Conservation (phyloP, 2,329 filamentous ascomycete genomes). For the Cryphonectria parasitica region DNA sequence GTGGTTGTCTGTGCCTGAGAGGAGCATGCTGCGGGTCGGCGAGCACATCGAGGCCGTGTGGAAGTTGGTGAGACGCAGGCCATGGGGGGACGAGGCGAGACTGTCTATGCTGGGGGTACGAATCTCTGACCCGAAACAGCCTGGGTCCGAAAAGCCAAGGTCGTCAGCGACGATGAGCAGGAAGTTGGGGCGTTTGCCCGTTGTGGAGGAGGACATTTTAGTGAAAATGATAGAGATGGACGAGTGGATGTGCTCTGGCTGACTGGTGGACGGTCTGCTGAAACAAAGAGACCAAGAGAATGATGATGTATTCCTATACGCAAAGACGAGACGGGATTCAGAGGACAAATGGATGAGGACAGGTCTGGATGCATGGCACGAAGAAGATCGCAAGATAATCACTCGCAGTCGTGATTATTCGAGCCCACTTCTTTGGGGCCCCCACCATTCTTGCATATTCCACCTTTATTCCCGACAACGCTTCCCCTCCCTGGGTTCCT, state of each 20-base stretch:
- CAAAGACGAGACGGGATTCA: not conserved
- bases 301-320: not conserved
- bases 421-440: not conserved
- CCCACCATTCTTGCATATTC: not conserved
- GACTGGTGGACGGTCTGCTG: not conserved
- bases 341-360: not conserved
- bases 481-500: not conserved
- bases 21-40: constrained; percentile 62
- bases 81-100: constrained; percentile 46
- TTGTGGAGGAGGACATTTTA: not conserved
- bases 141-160: constrained; percentile 50
- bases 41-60: constrained; percentile 64
- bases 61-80: constrained; percentile 61
- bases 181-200: constrained; percentile 43
- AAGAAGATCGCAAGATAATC: not conserved
- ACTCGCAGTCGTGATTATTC: not conserved
- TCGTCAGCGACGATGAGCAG: constrained; percentile 51
- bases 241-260: not conserved
- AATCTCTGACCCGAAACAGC: constrained; percentile 61
- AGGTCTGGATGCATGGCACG: not conserved
- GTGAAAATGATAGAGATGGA: not conserved
- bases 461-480: not conserved
- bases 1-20: constrained; percentile 48
- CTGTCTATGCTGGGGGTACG: constrained; percentile 60
- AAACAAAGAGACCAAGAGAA: not conserved